Base-by-base conservation (phyloP, 225 moss, liverwort and hornwort genomes). In the Thuidium tamariscinum region DNA sequence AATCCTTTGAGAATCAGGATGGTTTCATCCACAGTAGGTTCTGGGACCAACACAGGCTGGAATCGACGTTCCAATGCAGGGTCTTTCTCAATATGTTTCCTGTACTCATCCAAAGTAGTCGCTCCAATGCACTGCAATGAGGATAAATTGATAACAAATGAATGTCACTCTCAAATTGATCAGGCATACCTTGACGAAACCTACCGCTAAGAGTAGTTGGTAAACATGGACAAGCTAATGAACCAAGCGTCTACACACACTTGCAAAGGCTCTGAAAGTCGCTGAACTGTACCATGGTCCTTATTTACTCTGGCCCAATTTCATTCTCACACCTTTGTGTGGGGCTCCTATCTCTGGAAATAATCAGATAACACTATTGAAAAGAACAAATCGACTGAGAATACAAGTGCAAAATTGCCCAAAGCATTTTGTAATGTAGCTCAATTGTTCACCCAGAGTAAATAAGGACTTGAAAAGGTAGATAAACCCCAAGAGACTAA, bases 81-180 rank as follows among this genome's bases (percentile, higher is more conserved):
- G 75, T 98, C 98, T 91, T 98, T 98, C 91, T 98, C 98, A 62
- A 98, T 98, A 61, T 98, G 98, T 79, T 98, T 98, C 89, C 98
- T 91, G 80, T 98, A 98, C 89, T 98, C 98, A 85, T 98, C 98
- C 81, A 98, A 92, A 68, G 98, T 98, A 37, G 98, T 98, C 64
- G 98, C 98, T 91, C 98, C 98, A 78, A 98, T 98, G 82, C 98
- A 98, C 98, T 98, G 91, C 79, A 80, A 80, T 46, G 70, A 83
- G 52, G 37, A 76, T 29, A 42, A 44, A 52, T 77, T 54, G 23
- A 84, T 54, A 81, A 54, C 27, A 69, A 19, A 86, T 11, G 52
- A 79, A 69, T 62, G 69, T 80, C 80, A 88, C 42, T 32, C 25
- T 68, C 55, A 16, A 66, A 37, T 74, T 48, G 52, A 37, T 56